Conservation (phyloP, 805 yeast genomes). For the Nakazawaea ishiwadae region DNA sequence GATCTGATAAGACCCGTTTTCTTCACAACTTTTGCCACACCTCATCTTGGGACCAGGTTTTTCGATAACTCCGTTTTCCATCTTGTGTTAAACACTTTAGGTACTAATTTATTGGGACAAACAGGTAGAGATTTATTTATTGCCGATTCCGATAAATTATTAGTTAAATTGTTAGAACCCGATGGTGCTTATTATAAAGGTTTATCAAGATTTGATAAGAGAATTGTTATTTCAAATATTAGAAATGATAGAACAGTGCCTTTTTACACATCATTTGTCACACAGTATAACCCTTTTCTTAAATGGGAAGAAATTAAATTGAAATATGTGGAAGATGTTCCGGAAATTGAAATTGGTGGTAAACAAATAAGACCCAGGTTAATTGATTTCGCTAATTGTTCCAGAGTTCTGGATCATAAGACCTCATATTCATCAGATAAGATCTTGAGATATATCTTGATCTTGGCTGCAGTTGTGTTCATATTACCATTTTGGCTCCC, state of each 20-base stretch:
- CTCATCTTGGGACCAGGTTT: constrained; percentile 65
- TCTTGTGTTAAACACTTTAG: constrained; percentile 40
- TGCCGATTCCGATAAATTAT: constrained; percentile 34
- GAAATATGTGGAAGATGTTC: constrained; percentile 41
- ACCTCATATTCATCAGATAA: background rate
- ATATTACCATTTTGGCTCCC: constrained; percentile 50
- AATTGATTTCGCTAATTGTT: constrained; percentile 42
- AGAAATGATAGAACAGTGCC: constrained; percentile 84
- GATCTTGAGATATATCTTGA: constrained; percentile 20
- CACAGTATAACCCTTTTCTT: constrained; percentile 71
- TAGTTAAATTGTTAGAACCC: constrained; percentile 52
- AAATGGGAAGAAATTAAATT: constrained; percentile 44
- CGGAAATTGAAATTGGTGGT: constrained; percentile 31
- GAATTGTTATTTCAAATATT: constrained; percentile 66
- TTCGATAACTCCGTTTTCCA: constrained; percentile 31
- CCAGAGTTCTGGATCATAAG: constrained; percentile 13
- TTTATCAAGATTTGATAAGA: constrained; percentile 48
- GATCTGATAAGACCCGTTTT: constrained; percentile 53
- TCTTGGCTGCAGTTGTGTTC: constrained; percentile 17
- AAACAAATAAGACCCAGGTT: constrained; percentile 39
- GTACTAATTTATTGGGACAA: constrained; percentile 54
- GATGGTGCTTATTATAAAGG: constrained; percentile 47
- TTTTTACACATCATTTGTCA: constrained; percentile 77
- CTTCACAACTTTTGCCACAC: constrained; percentile 71
- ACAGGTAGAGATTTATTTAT: constrained; percentile 77